Evolutionary conservation across 2,329 filamentous ascomycete genomes (phyloP).

Genomic region (Chlorencoelia australis): DNA sequence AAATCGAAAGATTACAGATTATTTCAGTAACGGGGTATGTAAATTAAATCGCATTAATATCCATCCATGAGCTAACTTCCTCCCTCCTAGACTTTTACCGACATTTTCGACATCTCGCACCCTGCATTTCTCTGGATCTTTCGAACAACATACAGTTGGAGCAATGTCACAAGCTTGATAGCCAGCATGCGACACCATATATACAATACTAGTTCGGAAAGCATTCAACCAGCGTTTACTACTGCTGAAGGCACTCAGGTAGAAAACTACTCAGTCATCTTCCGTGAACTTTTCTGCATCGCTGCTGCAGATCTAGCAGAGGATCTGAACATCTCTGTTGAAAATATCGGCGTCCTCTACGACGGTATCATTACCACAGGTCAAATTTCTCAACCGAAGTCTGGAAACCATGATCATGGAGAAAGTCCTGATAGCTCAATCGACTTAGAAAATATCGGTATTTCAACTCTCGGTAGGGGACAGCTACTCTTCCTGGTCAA

Average conservation of each 20-base stretch:
- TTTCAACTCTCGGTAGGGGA: no score
- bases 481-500: slow-evolving; percentile 75
- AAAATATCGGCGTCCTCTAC: slow-evolving; percentile 59
- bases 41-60: neutral
- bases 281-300: slow-evolving; percentile 75
- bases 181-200: slow-evolving; percentile 65
- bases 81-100: slow-evolving; percentile 44
- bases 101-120: slow-evolving; percentile 67
- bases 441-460: no score
- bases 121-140: slow-evolving; percentile 84
- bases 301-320: slow-evolving; percentile 66
- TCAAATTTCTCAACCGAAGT: no score
- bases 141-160: slow-evolving; percentile 70
- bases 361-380: slow-evolving; percentile 67
- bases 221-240: slow-evolving; percentile 35
- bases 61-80: neutral
- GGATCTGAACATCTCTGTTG: slow-evolving; percentile 51
- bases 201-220: slow-evolving; percentile 35
- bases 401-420: neutral
- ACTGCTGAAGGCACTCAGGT: slow-evolving; percentile 47
- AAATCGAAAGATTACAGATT: slow-evolving; percentile 67
- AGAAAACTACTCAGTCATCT: slow-evolving; percentile 63
- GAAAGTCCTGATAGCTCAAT: neutral
- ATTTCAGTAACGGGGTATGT: slow-evolving; percentile 55
- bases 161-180: slow-evolving; percentile 54